phyloP scores from a whole-genome alignment of 805 yeast genomes.

The Wickerhamiella sorbophila region DNA sequence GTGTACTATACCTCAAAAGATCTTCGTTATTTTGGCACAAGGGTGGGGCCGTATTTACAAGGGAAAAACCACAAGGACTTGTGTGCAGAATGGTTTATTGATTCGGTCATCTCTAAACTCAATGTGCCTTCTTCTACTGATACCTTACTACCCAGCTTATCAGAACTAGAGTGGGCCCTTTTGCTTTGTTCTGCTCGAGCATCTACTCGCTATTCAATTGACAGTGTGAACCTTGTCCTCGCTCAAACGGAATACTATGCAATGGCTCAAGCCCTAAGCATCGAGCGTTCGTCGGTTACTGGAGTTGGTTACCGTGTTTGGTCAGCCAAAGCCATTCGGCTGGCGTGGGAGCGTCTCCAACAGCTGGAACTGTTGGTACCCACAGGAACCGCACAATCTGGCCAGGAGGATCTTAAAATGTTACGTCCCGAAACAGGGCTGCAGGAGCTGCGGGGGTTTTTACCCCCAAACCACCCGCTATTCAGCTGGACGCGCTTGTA shows the following conservation, averaged over 20 bases:
- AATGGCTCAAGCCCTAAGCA: conserved; percentile 35
- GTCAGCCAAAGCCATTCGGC: conserved; percentile 45
- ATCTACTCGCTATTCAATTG: conserved; percentile 40
- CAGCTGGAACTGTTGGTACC: conserved; percentile 36
- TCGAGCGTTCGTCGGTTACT: conserved; percentile 28
- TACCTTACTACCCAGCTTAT: conserved; percentile 27
- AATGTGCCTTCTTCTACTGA: conserved; percentile 11
- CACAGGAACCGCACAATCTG: conserved; percentile 30
- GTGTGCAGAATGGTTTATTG: conserved; percentile 25
- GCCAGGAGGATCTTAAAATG: conserved; percentile 27
- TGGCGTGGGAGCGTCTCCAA: conserved; percentile 62
- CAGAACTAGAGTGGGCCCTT: conserved; percentile 58
- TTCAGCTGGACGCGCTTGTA: conserved; percentile 28
- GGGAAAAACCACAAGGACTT: neutral
- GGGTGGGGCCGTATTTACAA: conserved; percentile 22
- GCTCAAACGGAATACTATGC: conserved; percentile 61
- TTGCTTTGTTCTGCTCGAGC: conserved; percentile 66
- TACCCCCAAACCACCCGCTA: conserved; percentile 28
- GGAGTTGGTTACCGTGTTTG: conserved; percentile 39
- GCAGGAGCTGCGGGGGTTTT: conserved; percentile 22
- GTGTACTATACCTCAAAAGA: conserved; percentile 49
- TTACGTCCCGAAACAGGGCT: conserved; percentile 24
- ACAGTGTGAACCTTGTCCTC: conserved; percentile 58
- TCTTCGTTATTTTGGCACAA: conserved; percentile 28
- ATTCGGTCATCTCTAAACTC: conserved; percentile 16